A percentile compares a stretch with the other conserved stretches of the same genome.
phyloP scores from a whole-genome alignment of 768 basidiomycete species.

The Tricholoma hemisulphureum region DNA sequence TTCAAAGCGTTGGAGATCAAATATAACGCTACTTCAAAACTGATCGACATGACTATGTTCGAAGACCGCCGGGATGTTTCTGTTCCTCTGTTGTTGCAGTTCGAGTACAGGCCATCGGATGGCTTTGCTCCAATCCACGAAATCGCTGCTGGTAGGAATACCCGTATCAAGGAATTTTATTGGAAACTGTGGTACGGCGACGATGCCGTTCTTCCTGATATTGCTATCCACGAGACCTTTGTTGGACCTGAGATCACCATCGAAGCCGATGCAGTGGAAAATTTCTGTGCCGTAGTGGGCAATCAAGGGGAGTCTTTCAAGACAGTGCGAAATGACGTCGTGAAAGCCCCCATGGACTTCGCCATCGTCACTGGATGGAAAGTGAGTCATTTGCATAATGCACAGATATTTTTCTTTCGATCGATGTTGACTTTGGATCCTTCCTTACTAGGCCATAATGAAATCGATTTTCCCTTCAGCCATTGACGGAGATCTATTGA shows the following conservation, averaged over 20 bases:
- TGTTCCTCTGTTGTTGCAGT: slow-evolving; percentile 79
- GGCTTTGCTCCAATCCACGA: slow-evolving; percentile 95
- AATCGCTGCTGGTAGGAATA: slow-evolving; percentile 76
- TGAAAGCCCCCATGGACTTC: slow-evolving; percentile 97
- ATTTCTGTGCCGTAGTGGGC: slow-evolving; percentile 90
- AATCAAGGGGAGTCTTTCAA: slow-evolving; percentile 93
- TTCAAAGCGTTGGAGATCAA: slow-evolving; percentile 85
- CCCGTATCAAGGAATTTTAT: slow-evolving; percentile 94
- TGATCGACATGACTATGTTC: slow-evolving; percentile 71
- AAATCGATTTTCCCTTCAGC: slow-evolving; percentile 91
- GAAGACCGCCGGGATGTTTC: slow-evolving; percentile 79
- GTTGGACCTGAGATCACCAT: slow-evolving; percentile 84
- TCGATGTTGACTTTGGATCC: slow-evolving; percentile 4
- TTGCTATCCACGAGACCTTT: slow-evolving; percentile 81
- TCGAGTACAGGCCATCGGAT: slow-evolving; percentile 83
- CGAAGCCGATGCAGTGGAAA: slow-evolving; percentile 72
- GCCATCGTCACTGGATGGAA: slow-evolving; percentile 99
- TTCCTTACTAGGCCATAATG: slow-evolving; percentile 85
- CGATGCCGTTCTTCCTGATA: slow-evolving; percentile 68
- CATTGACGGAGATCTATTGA: slow-evolving; percentile 93
- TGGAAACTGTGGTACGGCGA: slow-evolving; percentile 99
- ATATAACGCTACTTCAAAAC: slow-evolving; percentile 49
- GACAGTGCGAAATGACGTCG: slow-evolving; percentile 60
- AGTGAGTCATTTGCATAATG: slow-evolving; percentile 48
- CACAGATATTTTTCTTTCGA: slow-evolving; percentile 7